Conservation (phyloP, 257 asterid genomes). For the Gardenia jasminoides region DNA sequence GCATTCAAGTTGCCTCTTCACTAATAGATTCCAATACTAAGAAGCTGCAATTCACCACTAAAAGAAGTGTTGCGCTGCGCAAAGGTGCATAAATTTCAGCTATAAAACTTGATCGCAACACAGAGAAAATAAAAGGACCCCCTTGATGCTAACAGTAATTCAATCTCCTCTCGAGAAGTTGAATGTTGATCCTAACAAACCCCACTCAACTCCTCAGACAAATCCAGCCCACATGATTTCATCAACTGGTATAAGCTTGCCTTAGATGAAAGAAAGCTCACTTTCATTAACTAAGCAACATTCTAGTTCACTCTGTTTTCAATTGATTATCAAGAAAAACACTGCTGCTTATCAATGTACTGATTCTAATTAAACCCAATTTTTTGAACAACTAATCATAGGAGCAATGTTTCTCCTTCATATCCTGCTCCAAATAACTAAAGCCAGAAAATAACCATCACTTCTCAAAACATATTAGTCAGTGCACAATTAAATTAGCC, state of each 20-base stretch:
- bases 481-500: background rate
- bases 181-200: background rate
- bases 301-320: background rate
- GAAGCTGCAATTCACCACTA: background rate
- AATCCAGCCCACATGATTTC: background rate
- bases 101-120: background rate
- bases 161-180: background rate
- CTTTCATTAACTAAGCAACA: background rate
- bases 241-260: background rate
- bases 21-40: background rate
- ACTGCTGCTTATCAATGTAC: background rate
- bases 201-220: background rate
- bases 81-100: background rate
- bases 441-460: background rate
- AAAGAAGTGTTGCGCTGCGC: background rate
- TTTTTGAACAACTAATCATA: background rate
- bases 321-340: background rate
- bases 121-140: background rate
- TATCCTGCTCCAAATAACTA: background rate
- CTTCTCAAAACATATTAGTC: background rate
- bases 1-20: background rate
- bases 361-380: background rate
- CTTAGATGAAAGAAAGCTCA: background rate
- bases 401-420: background rate
- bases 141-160: background rate